Conservation (phyloP, 345 rosid species). For the Erysimum cheiranthoides region DNA sequence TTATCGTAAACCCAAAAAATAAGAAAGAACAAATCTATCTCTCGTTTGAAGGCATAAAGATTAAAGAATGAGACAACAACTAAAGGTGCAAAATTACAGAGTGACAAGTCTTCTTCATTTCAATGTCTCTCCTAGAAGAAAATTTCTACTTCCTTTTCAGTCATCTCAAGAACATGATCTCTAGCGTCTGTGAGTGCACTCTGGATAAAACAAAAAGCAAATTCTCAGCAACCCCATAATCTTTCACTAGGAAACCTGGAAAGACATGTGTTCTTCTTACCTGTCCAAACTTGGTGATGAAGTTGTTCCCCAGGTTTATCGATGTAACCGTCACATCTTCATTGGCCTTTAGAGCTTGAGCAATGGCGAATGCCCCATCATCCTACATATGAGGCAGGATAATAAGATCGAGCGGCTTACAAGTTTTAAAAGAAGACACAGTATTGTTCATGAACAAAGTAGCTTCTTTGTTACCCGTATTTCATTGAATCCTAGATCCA, state of each 20-base stretch:
- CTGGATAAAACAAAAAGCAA: constrained; percentile 43
- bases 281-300: constrained; percentile 97
- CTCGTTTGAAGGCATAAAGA: constrained; percentile 10
- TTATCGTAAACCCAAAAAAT: neutral
- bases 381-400: constrained; percentile 53
- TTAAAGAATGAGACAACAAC: constrained; percentile 21
- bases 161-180: constrained; percentile 97
- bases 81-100: constrained; percentile 31
- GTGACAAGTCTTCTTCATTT: constrained; percentile 22
- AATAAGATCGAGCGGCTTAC: constrained; percentile 12
- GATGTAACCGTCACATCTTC: constrained; percentile 86
- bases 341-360: constrained; percentile 92
- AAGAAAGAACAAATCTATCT: constrained; percentile 7
- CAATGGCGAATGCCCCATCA: constrained; percentile 95
- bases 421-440: neutral
- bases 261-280: constrained; percentile 45
- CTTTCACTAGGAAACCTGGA: neutral
- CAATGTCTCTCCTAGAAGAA: constrained; percentile 57
- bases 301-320: constrained; percentile 81
- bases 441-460: neutral
- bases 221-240: constrained; percentile 1
- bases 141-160: constrained; percentile 84
- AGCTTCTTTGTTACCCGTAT: constrained; percentile 61
- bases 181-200: constrained; percentile 87
- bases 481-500: constrained; percentile 92